Conservation (phyloP, 2,329 filamentous ascomycete genomes). For the Monosporascus cannonballus region DNA sequence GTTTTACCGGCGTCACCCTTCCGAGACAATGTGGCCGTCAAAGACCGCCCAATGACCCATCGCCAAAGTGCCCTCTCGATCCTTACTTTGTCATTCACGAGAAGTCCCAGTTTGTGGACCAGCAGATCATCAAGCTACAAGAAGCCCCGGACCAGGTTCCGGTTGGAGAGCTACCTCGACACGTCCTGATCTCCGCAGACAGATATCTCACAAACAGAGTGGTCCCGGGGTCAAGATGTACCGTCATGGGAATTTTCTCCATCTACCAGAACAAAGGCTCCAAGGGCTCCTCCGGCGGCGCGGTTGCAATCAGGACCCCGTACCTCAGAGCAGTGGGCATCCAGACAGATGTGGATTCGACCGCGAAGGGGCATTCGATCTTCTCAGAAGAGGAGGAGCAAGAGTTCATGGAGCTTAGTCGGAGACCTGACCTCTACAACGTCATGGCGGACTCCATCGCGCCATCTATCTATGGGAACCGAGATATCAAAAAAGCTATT, state of each 20-base stretch:
- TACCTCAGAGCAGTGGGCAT: slow-evolving; percentile 92
- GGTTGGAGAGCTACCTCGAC: slow-evolving; percentile 88
- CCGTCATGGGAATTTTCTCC: slow-evolving; percentile 94
- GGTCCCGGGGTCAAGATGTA: slow-evolving; percentile 89
- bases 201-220: slow-evolving; percentile 93
- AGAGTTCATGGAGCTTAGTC: slow-evolving; percentile 86
- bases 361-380: slow-evolving; percentile 72
- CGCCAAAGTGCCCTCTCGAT: slow-evolving; percentile 79
- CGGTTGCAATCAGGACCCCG: slow-evolving; percentile 91
- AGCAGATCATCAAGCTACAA: slow-evolving; percentile 96
- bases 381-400: slow-evolving; percentile 97
- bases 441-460: slow-evolving; percentile 89
- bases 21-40: slow-evolving; percentile 69
- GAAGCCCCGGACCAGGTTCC: slow-evolving; percentile 97
- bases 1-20: slow-evolving; percentile 81
- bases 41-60: slow-evolving; percentile 58
- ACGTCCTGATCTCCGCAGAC: slow-evolving; percentile 95
- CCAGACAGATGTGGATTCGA: slow-evolving; percentile 83
- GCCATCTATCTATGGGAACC: slow-evolving; percentile 93
- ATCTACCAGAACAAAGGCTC: slow-evolving; percentile 92
- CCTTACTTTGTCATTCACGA: slow-evolving; percentile 96
- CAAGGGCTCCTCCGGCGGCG: slow-evolving; percentile 69
- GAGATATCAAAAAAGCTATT: slow-evolving; percentile 96
- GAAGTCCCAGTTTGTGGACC: slow-evolving; percentile 89
- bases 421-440: slow-evolving; percentile 86